These are phyloP conservation scores for Lachancea sp. DNA, from an alignment of 805 yeast genomes.

Conservation along the genomic window DNA sequence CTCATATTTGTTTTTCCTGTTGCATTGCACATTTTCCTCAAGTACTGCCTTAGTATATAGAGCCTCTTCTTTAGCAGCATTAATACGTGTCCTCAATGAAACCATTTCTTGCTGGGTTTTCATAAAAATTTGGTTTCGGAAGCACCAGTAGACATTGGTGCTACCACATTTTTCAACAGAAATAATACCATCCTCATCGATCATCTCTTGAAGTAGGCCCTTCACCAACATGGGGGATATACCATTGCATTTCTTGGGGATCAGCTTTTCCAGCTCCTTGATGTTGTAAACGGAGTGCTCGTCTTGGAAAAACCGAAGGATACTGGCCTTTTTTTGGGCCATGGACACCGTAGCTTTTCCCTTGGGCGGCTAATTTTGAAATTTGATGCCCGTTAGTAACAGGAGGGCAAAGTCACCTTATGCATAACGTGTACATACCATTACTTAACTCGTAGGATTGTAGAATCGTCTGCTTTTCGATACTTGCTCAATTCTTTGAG, in stretches of 20 bases:
- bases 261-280: constrained; percentile 46
- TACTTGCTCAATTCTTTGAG: too few species aligned
- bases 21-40: not conserved
- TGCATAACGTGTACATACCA: not conserved
- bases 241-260: constrained; percentile 40
- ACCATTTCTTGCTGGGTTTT: constrained; percentile 13
- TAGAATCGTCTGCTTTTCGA: too few species aligned
- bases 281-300: constrained; percentile 40
- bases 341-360: constrained; percentile 28
- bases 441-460: too few species aligned
- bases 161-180: constrained; percentile 51
- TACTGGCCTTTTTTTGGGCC: constrained; percentile 37
- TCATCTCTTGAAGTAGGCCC: constrained; percentile 40
- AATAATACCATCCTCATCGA: constrained; percentile 44
- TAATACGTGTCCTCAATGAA: constrained; percentile 11
- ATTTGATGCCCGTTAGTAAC: not conserved
- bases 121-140: constrained; percentile 20
- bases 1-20: constrained; percentile 8
- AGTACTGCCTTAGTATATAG: constrained; percentile 11
- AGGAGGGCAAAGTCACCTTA: not conserved
- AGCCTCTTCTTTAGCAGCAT: constrained; percentile 13
- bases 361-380: constrained; percentile 10
- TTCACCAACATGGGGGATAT: constrained; percentile 51
- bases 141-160: constrained; percentile 47
- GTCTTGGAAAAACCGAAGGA: constrained; percentile 37